Evolutionary conservation across 352 stramenopile genomes (phyloP).

Genomic region (Phytophthora hybrid): DNA sequence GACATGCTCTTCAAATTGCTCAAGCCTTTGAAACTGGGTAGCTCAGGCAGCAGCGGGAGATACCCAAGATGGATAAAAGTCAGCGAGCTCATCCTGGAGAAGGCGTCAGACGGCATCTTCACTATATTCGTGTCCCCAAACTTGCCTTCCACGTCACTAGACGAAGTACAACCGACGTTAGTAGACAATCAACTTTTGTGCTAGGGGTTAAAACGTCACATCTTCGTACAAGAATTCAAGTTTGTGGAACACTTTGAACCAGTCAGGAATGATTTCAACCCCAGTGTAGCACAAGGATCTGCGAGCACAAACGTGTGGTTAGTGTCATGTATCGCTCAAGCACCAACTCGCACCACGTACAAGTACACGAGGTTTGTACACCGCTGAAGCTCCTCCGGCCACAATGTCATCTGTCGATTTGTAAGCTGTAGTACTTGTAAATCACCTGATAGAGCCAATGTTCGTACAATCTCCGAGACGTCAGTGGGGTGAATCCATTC

Average conservation of each 20-base stretch:
- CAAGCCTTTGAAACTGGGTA: slow-evolving; percentile 33
- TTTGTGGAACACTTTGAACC: slow-evolving; percentile 23
- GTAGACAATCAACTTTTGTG: background rate
- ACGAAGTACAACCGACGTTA: background rate
- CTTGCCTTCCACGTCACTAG: slow-evolving; percentile 17
- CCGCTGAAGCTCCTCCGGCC: slow-evolving; percentile 30
- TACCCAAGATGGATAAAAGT: slow-evolving; percentile 37
- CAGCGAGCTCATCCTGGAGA: slow-evolving; percentile 32
- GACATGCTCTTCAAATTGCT: slow-evolving; percentile 34
- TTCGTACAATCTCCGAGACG: slow-evolving; percentile 11
- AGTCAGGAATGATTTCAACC: slow-evolving; percentile 27
- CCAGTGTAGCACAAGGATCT: slow-evolving; percentile 36
- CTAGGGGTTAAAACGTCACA: background rate
- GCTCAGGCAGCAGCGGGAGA: slow-evolving; percentile 11
- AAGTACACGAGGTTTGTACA: slow-evolving; percentile 30
- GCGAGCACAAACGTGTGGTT: background rate
- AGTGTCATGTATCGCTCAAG: background rate
- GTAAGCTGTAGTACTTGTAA: slow-evolving; percentile 36
- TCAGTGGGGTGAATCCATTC: slow-evolving; percentile 26
- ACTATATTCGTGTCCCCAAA: slow-evolving; percentile 8
- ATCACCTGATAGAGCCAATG: slow-evolving; percentile 29
- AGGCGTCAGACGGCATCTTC: slow-evolving; percentile 9
- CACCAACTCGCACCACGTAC: slow-evolving; percentile 11
- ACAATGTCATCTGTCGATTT: slow-evolving; percentile 26
- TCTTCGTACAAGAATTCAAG: slow-evolving; percentile 43